These are phyloP conservation scores for Friedmanniomyces simplex DNA, from an alignment of 495 filamentous ascomycete genomes.

Conservation along the genomic window DNA sequence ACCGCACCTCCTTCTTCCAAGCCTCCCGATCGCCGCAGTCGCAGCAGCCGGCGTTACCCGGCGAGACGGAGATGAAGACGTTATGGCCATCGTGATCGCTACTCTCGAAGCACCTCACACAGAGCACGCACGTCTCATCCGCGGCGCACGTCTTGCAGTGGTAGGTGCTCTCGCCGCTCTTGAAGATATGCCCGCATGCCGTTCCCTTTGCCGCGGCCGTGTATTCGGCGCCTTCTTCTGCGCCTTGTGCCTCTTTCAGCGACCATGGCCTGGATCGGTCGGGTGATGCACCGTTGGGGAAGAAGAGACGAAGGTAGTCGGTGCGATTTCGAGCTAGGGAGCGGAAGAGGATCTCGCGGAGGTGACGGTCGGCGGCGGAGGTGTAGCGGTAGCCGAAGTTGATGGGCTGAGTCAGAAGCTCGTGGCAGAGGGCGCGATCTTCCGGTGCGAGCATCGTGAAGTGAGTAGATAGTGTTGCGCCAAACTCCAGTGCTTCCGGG, in stretches of 20 bases:
- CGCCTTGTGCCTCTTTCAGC: constrained; percentile 77
- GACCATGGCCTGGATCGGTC: constrained; percentile 51
- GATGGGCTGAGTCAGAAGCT: constrained; percentile 61
- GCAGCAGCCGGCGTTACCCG: constrained; percentile 89
- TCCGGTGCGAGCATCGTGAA: constrained; percentile 46
- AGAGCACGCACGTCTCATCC: constrained; percentile 47
- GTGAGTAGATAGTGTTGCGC: background rate
- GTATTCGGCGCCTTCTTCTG: constrained; percentile 87
- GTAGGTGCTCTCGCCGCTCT: constrained; percentile 82
- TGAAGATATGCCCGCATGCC: constrained; percentile 96
- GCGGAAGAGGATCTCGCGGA: constrained; percentile 72
- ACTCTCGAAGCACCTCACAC: constrained; percentile 66
- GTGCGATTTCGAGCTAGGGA: constrained; percentile 64
- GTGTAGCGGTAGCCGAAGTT: constrained; percentile 62
- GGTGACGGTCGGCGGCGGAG: constrained; percentile 52
- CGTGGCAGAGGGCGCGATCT: constrained; percentile 66
- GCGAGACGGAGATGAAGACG: constrained; percentile 73
- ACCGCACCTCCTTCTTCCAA: constrained; percentile 78
- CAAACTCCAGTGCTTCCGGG: background rate
- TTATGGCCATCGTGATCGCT: constrained; percentile 93
- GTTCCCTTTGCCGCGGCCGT: constrained; percentile 85
- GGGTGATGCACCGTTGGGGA: constrained; percentile 59
- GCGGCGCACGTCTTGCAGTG: constrained; percentile 84
- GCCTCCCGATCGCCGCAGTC: constrained; percentile 94
- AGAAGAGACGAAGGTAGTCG: constrained; percentile 64